These are phyloP conservation scores for Phialemonium atrogriseum DNA, from an alignment of 2,329 filamentous ascomycete genomes.

Conservation along the genomic window DNA sequence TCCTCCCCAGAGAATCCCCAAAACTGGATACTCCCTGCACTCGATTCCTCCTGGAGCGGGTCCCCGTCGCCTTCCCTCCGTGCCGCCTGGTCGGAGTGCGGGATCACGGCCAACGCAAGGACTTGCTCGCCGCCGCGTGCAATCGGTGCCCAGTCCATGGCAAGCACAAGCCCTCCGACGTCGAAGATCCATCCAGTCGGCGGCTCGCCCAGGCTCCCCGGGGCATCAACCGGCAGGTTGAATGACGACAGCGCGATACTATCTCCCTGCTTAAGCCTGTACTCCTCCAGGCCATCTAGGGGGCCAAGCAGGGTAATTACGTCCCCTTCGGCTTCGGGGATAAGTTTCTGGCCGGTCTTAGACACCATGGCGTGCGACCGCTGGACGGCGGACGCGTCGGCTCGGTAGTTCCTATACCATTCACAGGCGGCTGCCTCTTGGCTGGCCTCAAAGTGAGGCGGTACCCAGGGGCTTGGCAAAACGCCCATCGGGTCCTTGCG, in stretches of 20 bases:
- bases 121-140: conserved; percentile 31
- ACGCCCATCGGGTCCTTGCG: conserved; percentile 17
- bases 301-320: conserved; percentile 19
- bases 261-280: conserved; percentile 10
- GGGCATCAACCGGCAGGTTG: conserved; percentile 9
- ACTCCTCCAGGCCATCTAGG: conserved; percentile 15
- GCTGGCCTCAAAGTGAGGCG: conserved; percentile 23
- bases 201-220: conserved; percentile 5
- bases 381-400: conserved; percentile 10
- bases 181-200: conserved; percentile 45
- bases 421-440: conserved; percentile 20
- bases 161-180: conserved; percentile 41
- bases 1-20: conserved; percentile 35
- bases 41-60: conserved; percentile 25
- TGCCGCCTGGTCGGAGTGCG: conserved; percentile 41
- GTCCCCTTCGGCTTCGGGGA: conserved; percentile 12
- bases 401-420: conserved; percentile 17
- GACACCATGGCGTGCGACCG: conserved; percentile 10
- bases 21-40: conserved; percentile 41
- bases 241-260: conserved; percentile 9
- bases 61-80: background rate
- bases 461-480: conserved; percentile 31
- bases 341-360: conserved; percentile 7
- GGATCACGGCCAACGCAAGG: conserved; percentile 42
- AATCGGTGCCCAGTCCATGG: conserved; percentile 44